Evolutionary conservation across 257 asterid genomes (phyloP).

Genomic region (Gardenia jasminoides): DNA sequence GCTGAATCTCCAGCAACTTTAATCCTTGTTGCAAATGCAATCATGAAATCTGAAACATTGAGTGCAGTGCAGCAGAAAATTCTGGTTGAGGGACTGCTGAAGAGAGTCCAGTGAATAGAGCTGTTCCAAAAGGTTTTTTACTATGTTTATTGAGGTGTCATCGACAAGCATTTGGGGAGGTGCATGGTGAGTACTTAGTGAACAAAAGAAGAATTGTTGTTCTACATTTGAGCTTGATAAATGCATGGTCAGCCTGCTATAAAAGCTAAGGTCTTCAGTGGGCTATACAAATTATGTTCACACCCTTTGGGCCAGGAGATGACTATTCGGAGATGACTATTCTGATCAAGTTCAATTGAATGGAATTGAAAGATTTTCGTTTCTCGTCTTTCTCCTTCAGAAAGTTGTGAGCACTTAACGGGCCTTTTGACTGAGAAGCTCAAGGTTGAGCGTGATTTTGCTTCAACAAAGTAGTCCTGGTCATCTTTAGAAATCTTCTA

Average conservation of each 20-base stretch:
- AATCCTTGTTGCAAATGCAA: slow-evolving; percentile 80
- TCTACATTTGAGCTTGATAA: neutral
- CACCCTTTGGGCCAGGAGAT: neutral
- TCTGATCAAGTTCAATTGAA: neutral
- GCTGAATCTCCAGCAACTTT: slow-evolving; percentile 59
- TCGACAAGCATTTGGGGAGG: neutral
- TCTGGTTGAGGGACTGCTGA: slow-evolving; percentile 74
- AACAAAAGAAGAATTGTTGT: neutral
- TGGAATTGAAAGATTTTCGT: too few relatives aligned
- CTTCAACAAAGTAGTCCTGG: neutral
- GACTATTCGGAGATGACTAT: neutral
- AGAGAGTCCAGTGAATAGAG: slow-evolving; percentile 45
- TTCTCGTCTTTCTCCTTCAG: neutral
- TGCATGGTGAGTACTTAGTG: neutral
- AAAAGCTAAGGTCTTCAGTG: neutral
- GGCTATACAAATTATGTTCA: neutral
- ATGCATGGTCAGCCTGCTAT: neutral
- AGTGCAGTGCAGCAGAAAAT: slow-evolving; percentile 81
- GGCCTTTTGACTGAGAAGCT: neutral
- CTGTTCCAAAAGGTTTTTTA: neutral
- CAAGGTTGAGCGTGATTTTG: neutral
- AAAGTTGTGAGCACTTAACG: neutral
- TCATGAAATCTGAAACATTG: slow-evolving; percentile 73
- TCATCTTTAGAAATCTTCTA: neutral
- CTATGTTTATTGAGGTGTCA: neutral